phyloP scores from a whole-genome alignment of 73 alveolate species.

The Paramecium primaurelia region DNA sequence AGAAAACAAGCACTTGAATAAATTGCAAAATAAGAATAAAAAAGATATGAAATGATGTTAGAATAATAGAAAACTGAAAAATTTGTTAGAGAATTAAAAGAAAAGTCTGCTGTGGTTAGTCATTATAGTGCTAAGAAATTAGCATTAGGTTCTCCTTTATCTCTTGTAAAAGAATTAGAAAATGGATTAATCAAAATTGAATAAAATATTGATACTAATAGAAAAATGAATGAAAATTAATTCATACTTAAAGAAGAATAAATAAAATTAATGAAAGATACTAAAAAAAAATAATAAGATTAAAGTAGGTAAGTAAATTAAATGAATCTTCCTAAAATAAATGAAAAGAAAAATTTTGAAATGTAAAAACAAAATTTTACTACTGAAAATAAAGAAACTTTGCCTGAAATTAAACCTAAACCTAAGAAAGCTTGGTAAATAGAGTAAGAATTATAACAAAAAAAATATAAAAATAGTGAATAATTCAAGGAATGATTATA shows the following conservation, averaged over 20 bases:
- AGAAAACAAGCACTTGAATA: background rate
- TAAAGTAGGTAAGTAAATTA: background rate
- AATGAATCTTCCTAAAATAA: background rate
- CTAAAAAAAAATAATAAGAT: background rate
- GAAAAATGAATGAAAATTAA: background rate
- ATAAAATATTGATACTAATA: background rate
- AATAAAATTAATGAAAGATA: background rate
- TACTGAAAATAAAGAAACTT: background rate
- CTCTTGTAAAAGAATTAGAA: background rate
- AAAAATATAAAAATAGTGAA: background rate
- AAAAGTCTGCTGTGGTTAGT: background rate
- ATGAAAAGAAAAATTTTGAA: background rate
- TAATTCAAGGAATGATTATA: background rate
- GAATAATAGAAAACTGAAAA: background rate
- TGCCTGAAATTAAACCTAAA: background rate
- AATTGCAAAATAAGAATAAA: background rate
- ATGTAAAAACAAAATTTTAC: background rate
- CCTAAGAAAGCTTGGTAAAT: background rate
- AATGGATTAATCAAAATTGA: background rate
- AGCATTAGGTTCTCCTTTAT: background rate
- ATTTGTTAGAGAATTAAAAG: background rate
- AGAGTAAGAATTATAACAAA: background rate
- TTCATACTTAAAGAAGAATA: background rate
- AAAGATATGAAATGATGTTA: background rate
- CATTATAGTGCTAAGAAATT: background rate